Percentiles rank a stretch among this genome's conserved stretches.
Conservation (phyloP, 306 rosid species). For the Echinosophora koreensis region DNA sequence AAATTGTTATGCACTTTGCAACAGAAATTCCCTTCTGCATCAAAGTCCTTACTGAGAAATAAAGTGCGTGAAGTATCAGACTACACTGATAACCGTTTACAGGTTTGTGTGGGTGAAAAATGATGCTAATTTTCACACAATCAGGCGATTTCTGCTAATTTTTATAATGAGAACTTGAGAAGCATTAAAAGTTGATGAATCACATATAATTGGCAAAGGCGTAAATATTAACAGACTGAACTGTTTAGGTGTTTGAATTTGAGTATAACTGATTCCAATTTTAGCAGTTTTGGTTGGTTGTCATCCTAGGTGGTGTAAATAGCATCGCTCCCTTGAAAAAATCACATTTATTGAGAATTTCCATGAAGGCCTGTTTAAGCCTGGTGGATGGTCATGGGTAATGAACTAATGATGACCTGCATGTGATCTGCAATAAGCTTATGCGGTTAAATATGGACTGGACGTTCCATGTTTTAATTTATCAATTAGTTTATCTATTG, state of each 20-base stretch:
- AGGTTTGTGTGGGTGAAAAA: conserved; percentile 65
- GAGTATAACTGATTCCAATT: background rate
- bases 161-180: conserved; percentile 41
- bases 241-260: background rate
- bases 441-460: conserved; percentile 8
- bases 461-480: background rate
- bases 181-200: conserved; percentile 2
- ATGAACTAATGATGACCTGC: background rate
- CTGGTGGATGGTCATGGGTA: background rate
- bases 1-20: conserved; percentile 79
- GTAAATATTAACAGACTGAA: conserved; percentile 3
- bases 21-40: conserved; percentile 69
- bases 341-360: conserved; percentile 2
- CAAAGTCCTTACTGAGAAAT: conserved; percentile 74
- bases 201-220: background rate
- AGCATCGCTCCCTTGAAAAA: background rate
- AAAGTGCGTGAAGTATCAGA: conserved; percentile 87
- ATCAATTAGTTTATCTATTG: conserved; percentile 2
- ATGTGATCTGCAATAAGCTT: conserved; percentile 5
- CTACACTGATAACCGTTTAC: conserved; percentile 80
- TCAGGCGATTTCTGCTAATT: conserved; percentile 36
- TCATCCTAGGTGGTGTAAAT: conserved; percentile 12
- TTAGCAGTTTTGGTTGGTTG: conserved; percentile 27
- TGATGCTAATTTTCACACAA: background rate
- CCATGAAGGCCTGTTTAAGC: conserved; percentile 24